Evolutionary conservation across 2,329 filamentous ascomycete genomes (phyloP), one percentile per base, ranked within the genome.

Genomic region (Fusarium sp.): DNA sequence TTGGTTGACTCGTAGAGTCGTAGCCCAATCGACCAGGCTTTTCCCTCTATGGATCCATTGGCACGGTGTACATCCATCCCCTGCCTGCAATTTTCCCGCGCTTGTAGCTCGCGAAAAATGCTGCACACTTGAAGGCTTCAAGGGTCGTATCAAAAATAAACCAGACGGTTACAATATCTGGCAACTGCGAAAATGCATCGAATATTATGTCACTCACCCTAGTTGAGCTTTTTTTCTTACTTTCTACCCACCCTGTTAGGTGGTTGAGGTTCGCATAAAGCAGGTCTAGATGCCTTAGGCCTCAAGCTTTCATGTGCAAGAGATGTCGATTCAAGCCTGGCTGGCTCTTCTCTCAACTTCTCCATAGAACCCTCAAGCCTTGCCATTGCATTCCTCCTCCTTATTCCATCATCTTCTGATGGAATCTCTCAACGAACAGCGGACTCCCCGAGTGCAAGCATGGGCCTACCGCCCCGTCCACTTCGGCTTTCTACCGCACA

Each of bases 401-500:
- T 63, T 40, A n/a, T 22, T 43, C 30, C 7, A 15, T 22, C 64
- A 45, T 20, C 27, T 30, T 45, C n/a, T 27, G 20, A 38, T 17
- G 38, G 63, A 64, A 54, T 45, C 61, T 8, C 45, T 32, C 66
- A 75, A 74, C 69, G 73, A 75, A 69, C 33, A 61, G 57, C 72
- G 72, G 72, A 38, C 25, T 70, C 66, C 38, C 72, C 72, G 72
- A 22, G 47, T 40, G 54, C 50, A 64, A 71, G 27, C 30, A 54
- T 17, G 59, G 56, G 52, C 47, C 52, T 60, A 57, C 47, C 52
- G 64, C 61, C 72, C 47, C 38, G 64, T 63, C 72, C 35, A 20
- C 14, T 60, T 75, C 15, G 40, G 72, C 43, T 20, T 69, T 66
- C 57, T 66, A 40, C 61, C 61, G 52, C 52, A 20, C 52, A 37